Base-by-base conservation (phyloP, 331 rosid species). In the Arachis monticola region DNA sequence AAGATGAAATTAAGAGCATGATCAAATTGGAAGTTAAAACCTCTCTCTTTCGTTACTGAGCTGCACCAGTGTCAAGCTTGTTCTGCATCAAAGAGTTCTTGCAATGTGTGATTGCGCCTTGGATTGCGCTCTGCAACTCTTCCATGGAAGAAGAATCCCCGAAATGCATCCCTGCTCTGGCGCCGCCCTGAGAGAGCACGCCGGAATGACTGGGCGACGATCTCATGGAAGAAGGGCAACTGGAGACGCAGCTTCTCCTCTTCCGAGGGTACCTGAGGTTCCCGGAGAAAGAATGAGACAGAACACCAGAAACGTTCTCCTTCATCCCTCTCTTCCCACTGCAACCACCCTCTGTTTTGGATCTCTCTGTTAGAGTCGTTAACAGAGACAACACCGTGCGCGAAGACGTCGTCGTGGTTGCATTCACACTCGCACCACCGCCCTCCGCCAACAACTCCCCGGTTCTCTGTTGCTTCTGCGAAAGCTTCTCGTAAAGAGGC, bases 91-190 rank as follows among this genome's bases (percentile, higher is more conserved):
- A 75, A 10, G 97, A 95, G 86, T 86, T 95, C 81, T 95, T 95
- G 88, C 97, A 95, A 83, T 95, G 97, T 10, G 97, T 88, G 61
- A 95, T 95, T 7, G 97, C 99, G 40, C 99, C 97, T 88, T 95
- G 97, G 55, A 92, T 95, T 6, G 99, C 97, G 73, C 91, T 95
- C 82, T 94, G 99, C 74, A 94, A 82, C 82, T 94, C 99, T 81
- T 95, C 99, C 93, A 89, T 88, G 0, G 99, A 90, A 10, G 98
- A 92, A 40, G 84, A 40, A 61, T 83, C 85, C 6, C 69, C 64
- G 13, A 5, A 13, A 31, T 60, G 7, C 22, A 73, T 56, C 2
- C 63, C 44, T 8, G 71, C 64, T 41, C 30, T 6, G 35, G 3
- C 63, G 46, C 1, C 31, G 13, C 70, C 52, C 27, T 82, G 85